These are phyloP conservation scores for Breviolum minutum DNA, from an alignment of 73 alveolate genomes.

Conservation along the genomic window DNA sequence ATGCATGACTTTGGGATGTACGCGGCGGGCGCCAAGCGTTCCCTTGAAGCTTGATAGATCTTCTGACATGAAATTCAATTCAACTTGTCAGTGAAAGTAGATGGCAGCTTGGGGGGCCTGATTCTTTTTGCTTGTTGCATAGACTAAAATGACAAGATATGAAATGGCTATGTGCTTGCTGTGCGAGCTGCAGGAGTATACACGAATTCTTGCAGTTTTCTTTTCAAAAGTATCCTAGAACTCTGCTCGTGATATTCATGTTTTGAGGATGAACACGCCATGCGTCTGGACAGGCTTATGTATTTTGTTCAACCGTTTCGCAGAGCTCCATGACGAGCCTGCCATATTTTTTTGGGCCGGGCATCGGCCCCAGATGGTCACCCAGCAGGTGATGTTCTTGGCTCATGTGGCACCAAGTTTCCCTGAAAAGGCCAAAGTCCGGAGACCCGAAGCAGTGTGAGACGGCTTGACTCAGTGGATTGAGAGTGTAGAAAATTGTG, in stretches of 20 bases:
- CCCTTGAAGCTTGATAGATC: not conserved
- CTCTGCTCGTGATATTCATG: not conserved
- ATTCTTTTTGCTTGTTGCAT: too few relatives aligned
- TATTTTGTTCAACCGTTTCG: not conserved
- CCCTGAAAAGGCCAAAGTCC: constrained; percentile 80
- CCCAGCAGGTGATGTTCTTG: constrained; percentile 71
- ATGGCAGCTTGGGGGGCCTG: not conserved
- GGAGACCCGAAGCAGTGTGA: not conserved
- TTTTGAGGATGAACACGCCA: not conserved
- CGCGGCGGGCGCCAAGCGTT: not conserved
- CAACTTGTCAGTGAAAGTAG: not conserved
- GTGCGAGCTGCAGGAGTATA: too few relatives aligned
- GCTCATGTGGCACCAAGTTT: constrained; percentile 95
- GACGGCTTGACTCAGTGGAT: not conserved
- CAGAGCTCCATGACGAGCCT: not conserved
- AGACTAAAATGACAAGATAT: too few relatives aligned
- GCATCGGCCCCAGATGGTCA: not conserved
- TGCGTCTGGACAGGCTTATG: too few relatives aligned
- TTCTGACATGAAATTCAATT: too few relatives aligned
- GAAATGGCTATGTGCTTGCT: too few relatives aligned
- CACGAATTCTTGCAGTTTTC: too few relatives aligned
- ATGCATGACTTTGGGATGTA: too few relatives aligned
- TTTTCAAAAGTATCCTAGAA: too few relatives aligned
- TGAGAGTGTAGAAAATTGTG: not conserved
- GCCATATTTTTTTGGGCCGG: not conserved